A percentile compares a stretch with the other conserved stretches of the same genome.
Evolutionary conservation across 306 rosid species (phyloP).

Genomic region (Quercus mongolica): DNA sequence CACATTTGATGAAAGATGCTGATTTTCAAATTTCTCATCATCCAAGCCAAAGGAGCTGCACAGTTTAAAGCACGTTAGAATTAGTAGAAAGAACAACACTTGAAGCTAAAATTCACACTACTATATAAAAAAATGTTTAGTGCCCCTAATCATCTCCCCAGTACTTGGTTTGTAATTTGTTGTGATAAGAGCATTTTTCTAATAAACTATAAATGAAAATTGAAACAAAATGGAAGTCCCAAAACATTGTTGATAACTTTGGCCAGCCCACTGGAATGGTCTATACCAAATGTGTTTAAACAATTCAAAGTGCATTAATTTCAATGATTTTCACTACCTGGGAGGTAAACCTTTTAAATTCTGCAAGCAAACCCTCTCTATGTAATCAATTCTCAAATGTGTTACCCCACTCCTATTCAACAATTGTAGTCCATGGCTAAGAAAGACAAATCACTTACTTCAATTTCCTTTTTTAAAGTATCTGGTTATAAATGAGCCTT

Average conservation of each 20-base stretch:
- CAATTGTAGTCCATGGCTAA: neutral
- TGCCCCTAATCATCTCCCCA: too few species aligned
- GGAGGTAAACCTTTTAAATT: neutral
- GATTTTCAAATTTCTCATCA: constrained; percentile 87
- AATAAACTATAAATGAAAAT: too few species aligned
- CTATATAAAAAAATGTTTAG: too few species aligned
- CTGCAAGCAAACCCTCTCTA: too few species aligned
- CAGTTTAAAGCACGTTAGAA: constrained; percentile 15
- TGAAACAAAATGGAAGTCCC: neutral
- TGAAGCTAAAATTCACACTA: neutral
- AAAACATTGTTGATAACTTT: neutral
- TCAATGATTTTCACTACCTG: neutral
- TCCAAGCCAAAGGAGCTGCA: constrained; percentile 77
- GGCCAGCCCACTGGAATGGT: neutral
- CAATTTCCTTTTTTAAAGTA: too few species aligned
- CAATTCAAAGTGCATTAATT: neutral
- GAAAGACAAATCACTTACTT: neutral
- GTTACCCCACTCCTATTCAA: neutral
- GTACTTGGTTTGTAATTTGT: too few species aligned
- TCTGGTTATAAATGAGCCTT: too few species aligned
- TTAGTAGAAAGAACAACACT: constrained; percentile 5
- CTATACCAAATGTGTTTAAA: neutral
- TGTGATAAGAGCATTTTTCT: too few species aligned
- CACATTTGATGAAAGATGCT: constrained; percentile 63
- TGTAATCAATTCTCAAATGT: too few species aligned